A percentile compares a stretch with the other conserved stretches of the same genome.
Evolutionary conservation across 768 basidiomycete genomes (phyloP).

Genomic region (Chalciporus pseudorubinellus): DNA sequence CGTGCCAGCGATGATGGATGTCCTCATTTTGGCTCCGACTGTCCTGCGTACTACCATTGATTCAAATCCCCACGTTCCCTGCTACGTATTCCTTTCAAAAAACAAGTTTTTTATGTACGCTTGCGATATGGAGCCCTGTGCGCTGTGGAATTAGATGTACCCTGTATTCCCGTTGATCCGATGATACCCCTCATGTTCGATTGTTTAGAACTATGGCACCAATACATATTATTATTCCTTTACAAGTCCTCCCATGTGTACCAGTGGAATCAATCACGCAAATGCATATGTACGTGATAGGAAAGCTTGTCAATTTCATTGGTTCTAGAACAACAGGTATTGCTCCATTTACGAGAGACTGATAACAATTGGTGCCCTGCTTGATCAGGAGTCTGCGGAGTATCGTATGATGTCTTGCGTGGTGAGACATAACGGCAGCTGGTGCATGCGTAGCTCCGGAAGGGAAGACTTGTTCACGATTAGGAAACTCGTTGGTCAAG

Average conservation of each 20-base stretch:
- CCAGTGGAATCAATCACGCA: background rate
- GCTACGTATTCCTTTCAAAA: background rate
- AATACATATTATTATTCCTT: background rate
- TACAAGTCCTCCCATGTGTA: background rate
- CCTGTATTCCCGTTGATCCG: slow-evolving; percentile 20
- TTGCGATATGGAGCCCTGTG: slow-evolving; percentile 11
- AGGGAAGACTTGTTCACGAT: background rate
- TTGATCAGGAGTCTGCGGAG: background rate
- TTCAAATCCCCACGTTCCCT: background rate
- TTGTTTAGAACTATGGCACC: background rate
- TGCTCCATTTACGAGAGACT: background rate
- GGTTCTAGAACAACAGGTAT: background rate
- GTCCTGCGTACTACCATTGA: slow-evolving; percentile 34
- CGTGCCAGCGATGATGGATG: slow-evolving; percentile 33
- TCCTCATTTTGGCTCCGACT: slow-evolving; percentile 47
- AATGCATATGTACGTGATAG: background rate
- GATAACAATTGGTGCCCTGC: background rate
- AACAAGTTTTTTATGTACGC: slow-evolving; percentile 3
- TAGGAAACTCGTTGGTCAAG: background rate
- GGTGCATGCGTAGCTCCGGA: background rate
- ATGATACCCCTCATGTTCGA: slow-evolving; percentile 20
- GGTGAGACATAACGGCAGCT: background rate
- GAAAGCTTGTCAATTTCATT: background rate
- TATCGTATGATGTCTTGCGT: too few relatives aligned
- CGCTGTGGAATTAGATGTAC: slow-evolving; percentile 16